A percentile compares a stretch with the other conserved stretches of the same genome.
These are phyloP conservation scores for Dicorynia guianensis DNA, from an alignment of 306 rosid species.

Conservation along the genomic window DNA sequence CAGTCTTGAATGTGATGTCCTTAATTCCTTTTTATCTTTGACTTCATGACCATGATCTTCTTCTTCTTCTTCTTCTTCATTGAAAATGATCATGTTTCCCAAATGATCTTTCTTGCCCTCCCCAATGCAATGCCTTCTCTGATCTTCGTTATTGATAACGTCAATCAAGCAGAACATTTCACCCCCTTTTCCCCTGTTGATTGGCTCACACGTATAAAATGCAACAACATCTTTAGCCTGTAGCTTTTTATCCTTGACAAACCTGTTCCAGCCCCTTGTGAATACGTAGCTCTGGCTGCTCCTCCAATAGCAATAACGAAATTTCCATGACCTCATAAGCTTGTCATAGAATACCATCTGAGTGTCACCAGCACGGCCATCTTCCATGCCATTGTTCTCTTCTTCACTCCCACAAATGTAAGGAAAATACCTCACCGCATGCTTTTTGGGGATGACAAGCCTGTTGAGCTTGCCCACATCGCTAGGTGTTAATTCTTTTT, in stretches of 20 bases:
- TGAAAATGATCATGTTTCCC: too few relatives aligned
- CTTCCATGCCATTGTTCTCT: not conserved
- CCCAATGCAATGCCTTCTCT: too few relatives aligned
- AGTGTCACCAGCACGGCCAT: constrained; percentile 9
- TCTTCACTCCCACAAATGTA: constrained; percentile 19
- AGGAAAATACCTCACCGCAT: constrained; percentile 77
- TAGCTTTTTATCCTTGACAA: constrained; percentile 40
- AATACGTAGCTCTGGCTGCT: constrained; percentile 58
- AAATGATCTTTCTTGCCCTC: too few relatives aligned
- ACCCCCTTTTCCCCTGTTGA: too few relatives aligned
- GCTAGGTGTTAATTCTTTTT: constrained; percentile 85
- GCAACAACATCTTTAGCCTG: constrained; percentile 40
- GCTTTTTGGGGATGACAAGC: constrained; percentile 81
- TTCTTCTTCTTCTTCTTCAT: too few relatives aligned
- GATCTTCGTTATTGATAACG: too few relatives aligned
- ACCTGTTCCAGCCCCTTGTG: constrained; percentile 52
- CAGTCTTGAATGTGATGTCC: too few relatives aligned
- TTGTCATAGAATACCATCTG: not conserved
- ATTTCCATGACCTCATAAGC: constrained; percentile 44
- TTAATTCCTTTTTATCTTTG: too few relatives aligned
- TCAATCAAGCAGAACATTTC: too few relatives aligned
- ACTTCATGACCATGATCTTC: too few relatives aligned
- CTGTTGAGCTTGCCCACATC: constrained; percentile 90
- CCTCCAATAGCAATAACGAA: constrained; percentile 54
- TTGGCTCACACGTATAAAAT: constrained; percentile 22